Evolutionary conservation across 768 basidiomycete genomes (phyloP), one percentile per base, ranked within the genome.

Genomic region (Amylocystis lapponica): DNA sequence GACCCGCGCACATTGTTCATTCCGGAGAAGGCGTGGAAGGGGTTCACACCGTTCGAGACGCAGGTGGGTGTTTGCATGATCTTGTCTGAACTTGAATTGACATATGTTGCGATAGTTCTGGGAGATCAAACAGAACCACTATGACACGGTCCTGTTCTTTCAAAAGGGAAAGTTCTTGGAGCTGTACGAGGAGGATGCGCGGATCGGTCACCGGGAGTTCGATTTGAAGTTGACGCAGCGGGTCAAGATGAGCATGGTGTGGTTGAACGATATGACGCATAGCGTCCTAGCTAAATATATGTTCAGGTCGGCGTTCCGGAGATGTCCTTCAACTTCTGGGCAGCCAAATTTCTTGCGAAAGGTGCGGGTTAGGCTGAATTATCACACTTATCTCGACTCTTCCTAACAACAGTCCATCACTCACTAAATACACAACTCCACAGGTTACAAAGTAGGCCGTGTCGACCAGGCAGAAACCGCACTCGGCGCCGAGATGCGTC

Each of bases 191-290:
- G 87, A 96, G 43, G 95, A 98, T 62, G 95, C 95, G 1, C 75
- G 85, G 11, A 77, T 91, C 39, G 96, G 96, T 1, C 92, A 98
- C 61, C 84, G 83, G 54, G 82, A 94, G 43, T 99, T 99, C 58
- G 96, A 98, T 54, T 68, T 99, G 45, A 98, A 99, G 57, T 71
- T 91, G 27, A 91, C 88, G 0, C 74, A 83, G 43, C 71, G 96
- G 48, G 96, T 98, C 35, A 98, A 98, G 65, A 99, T 99, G 96
- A 92, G 84, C 48, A 99, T 99, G 95, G 95, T 89, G 30, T 30
- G 72, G n/a, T n/a, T n/a, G n/a, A n/a, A n/a, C n/a, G n/a, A n/a
- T n/a, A n/a, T 53, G 25, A 43, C 19, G 8, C 39, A 48, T 26
- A 2, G 20, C 5, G 3, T 25, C 41, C 30, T 8, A 13, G 0